Percentiles rank a stretch among this genome's conserved stretches.
Conservation (phyloP, 148 eudicot genomes). For the Oxyria digyna region DNA sequence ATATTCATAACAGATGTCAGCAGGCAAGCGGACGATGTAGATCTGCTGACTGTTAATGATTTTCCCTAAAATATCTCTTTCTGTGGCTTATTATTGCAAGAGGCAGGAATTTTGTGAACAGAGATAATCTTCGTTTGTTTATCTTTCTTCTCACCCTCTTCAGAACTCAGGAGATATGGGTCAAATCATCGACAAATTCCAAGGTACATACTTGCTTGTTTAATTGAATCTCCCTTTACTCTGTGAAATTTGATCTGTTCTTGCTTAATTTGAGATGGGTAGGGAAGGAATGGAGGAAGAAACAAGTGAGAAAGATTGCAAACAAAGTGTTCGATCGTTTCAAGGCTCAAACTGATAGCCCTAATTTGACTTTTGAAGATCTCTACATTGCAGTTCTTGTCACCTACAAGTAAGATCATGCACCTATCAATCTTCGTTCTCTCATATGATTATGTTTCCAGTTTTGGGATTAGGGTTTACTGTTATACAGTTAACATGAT, state of each 20-base stretch:
- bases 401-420: slow-evolving; percentile 57
- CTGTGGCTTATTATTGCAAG: not conserved
- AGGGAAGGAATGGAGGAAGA: slow-evolving; percentile 84
- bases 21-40: slow-evolving; percentile 5
- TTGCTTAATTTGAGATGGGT: slow-evolving; percentile 7
- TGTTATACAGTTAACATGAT: too few relatives aligned
- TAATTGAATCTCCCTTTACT: not conserved
- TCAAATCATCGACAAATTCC: slow-evolving; percentile 9
- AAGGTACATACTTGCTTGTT: not conserved
- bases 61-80: not conserved
- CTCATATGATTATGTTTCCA: not conserved
- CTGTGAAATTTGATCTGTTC: not conserved
- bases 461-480: not conserved
- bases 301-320: slow-evolving; percentile 48
- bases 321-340: slow-evolving; percentile 62
- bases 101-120: not conserved
- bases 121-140: not conserved
- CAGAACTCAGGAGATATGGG: not conserved
- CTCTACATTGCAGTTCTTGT: slow-evolving; percentile 77
- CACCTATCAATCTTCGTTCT: not conserved
- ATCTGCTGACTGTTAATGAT: not conserved
- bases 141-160: not conserved
- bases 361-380: slow-evolving; percentile 62
- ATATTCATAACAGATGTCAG: not conserved
- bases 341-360: slow-evolving; percentile 36